Evolutionary conservation across 2,329 filamentous ascomycete species (phyloP), one percentile per base, ranked within the genome.

Genomic region (Cladosporium cucumerinum): DNA sequence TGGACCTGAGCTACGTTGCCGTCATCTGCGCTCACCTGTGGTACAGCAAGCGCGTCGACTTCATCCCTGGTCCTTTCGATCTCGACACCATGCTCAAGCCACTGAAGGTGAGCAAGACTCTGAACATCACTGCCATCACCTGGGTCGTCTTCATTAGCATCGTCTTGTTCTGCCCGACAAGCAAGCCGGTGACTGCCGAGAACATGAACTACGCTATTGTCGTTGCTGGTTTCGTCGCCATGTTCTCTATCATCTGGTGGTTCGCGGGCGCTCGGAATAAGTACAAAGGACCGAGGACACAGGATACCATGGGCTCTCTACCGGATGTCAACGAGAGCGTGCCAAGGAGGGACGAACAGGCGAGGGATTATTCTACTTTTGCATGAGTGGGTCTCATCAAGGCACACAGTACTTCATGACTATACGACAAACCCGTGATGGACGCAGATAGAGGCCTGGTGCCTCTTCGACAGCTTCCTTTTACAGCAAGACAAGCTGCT

Each of bases 181-280:
- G 74, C 12, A 73, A 75, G 65, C 84, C 83, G 0, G 82, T 83
- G 26, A 76, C 75, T 1, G 74, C 81, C 11, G 75, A 78, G 30
- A 84, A 77, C 65, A 85, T 85, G 83, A 85, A 85, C 74, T 85
- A 85, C 70, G 82, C 83, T n/a, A 76, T 79, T 36, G 82, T 81
- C 14, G 84, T 84, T 68, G 69, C 85, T 46, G 77, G 72, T 5
- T 78, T 78, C 46, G 82, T 85, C 48, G 74, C 83, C 25, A 25
- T 79, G 30, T 74, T 81, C 66, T 75, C 83, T 0, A 67, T 75
- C 23, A 46, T 75, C 14, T 84, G 81, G 71, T 85, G 82, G 82
- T 80, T 74, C 65, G 67, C 78, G 60, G 69, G 72, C 6, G 83
- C 82, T 46, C 76, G 77, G 57, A 85, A 83, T 65, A 84, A 81